Base-by-base conservation (phyloP, 495 filamentous ascomycete genomes). In the Penicillium cinerascens region DNA sequence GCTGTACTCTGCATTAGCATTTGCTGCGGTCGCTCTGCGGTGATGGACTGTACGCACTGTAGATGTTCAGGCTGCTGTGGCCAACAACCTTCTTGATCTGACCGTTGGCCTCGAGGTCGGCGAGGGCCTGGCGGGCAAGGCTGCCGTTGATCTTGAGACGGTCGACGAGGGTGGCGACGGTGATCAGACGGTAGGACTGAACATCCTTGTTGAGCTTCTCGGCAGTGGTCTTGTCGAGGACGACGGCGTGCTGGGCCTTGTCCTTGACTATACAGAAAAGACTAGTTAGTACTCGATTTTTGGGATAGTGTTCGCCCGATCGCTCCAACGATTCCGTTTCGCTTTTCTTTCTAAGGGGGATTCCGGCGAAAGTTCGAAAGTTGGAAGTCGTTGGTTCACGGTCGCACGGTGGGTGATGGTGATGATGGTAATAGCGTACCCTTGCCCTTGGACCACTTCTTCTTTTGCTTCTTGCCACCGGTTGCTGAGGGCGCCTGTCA, bases 401-500 rank as follows among this genome's bases (percentile, higher is more conserved):
- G 55, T 64, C 55, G 63, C 54, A 39, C 52, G 48, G 49, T 49
- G 42, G 51, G 48, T 49, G 51, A 38, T 45, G 40, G 56, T 48
- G 42, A 17, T 56, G 55, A 47, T 49, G 54, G 51, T 49, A 43
- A 60, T 70, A 65, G 73, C 80, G 65, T 85, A 91, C 88, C 88
- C 85, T 96, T 96, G 78, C 91, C 95, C 89, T 97, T 98, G 65
- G 92, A 96, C 92, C 92, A 97, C 92, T 97, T 96, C 90, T 97
- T 97, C 89, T 96, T 96, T 74, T 92, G 89, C 82, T 95, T 96
- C 86, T 95, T 95, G 72, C 87, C 89, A 71, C 89, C 90, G 62
- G 81, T 73, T 74, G 85, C 80, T 77, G 87, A 83, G 77, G 88
- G 87, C 68, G 88, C 87, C 87, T 86, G 53, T 56, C 40, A 49